Evolutionary conservation across 140 eudicot genomes (phyloP), one percentile per base, ranked within the genome.

Genomic region (Erigeron philadelphicus): DNA sequence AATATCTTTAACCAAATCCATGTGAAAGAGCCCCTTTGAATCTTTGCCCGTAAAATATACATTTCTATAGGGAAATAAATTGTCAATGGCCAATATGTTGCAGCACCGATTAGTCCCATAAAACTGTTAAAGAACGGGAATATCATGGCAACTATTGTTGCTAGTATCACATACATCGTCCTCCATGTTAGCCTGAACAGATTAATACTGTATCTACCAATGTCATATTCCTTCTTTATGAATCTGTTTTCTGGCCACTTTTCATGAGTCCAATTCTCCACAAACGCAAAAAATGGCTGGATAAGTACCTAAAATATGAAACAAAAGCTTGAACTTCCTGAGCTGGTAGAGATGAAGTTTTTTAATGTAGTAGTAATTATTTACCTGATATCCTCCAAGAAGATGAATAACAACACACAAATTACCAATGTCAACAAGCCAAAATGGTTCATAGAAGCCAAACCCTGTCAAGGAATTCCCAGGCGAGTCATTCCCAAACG

Each of bases 101-200:
- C 68, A 6, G 96, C 86, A 7, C 98, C 96, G 8, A 88, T 63
- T 8, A 92, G 64, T 0, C 96, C 98, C 59, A 86, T 74, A 21
- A 92, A 76, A 23, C 81, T 87, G 61, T 88, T 86, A 78, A 92
- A 92, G 67, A 84, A 88, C 0, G 98, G 96, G 42, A 92, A 82
- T 35, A 84, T 38, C 90, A 86, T 86, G 0, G 96, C 96, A 0
- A 86, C 9, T 16, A 77, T 49, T 0, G 92, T 79, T 40, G 79
- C 71, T 4, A 83, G 18, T n/a, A 80, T 52, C 47, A 91, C 96
- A 72, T 82, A 91, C 0, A 46, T 5, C 8, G 89, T 79, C 68
- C 97, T 84, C 97, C 94, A 90, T 0, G 77, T 70, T 15, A 90
- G 44, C 72, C 94, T 81, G 19, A 85, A 83, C 9, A 72, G 18